A percentile compares a stretch with the other conserved stretches of the same genome.
Evolutionary conservation across 805 yeast species (phyloP).

Genomic region (Pichia paraexigua): DNA sequence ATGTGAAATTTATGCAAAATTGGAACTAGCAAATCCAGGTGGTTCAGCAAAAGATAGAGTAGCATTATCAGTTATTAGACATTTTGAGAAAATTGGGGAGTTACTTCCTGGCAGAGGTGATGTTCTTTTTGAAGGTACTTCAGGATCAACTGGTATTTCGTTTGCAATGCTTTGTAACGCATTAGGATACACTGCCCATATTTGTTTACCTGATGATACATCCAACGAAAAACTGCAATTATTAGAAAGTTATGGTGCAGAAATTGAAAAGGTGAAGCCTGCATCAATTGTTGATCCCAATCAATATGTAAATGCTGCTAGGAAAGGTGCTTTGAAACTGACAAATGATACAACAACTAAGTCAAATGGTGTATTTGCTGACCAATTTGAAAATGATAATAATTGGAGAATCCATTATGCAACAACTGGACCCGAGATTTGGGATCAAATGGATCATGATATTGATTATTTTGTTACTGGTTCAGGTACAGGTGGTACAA

Average conservation of each 20-base stretch:
- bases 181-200: constrained; percentile 82
- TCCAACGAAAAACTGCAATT: constrained; percentile 73
- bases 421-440: constrained; percentile 93
- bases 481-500: constrained; percentile 96
- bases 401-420: constrained; percentile 81
- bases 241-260: constrained; percentile 70
- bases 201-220: constrained; percentile 93
- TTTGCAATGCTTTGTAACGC: constrained; percentile 86
- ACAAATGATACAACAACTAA: constrained; percentile 31
- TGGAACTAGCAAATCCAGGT: constrained; percentile 84
- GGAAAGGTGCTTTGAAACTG: constrained; percentile 49
- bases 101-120: constrained; percentile 58
- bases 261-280: constrained; percentile 78
- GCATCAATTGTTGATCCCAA: constrained; percentile 91
- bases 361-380: constrained; percentile 73
- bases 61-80: constrained; percentile 72
- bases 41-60: constrained; percentile 96
- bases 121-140: constrained; percentile 86
- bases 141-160: constrained; percentile 95
- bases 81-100: constrained; percentile 53
- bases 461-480: constrained; percentile 81
- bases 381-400: constrained; percentile 88
- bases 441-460: constrained; percentile 53
- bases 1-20: constrained; percentile 76
- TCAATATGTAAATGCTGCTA: constrained; percentile 88